Percentiles rank a stretch among this genome's conserved stretches.
Evolutionary conservation across 2,329 filamentous ascomycete species (phyloP).

Genomic region (Cladosporium velox): DNA sequence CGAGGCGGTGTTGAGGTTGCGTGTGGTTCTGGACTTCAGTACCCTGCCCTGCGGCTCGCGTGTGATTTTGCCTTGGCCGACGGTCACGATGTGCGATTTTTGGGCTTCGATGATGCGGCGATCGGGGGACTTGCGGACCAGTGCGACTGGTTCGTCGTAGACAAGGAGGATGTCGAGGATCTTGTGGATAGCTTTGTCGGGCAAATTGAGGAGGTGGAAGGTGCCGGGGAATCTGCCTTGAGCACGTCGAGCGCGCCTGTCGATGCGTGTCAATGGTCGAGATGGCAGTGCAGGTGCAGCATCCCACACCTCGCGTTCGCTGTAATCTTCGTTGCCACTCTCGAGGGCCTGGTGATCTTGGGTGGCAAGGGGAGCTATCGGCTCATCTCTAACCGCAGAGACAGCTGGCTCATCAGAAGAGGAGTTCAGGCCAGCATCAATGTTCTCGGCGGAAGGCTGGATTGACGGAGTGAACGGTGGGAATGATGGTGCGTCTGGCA

Average conservation of each 20-base stretch:
- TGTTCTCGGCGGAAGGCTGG: not conserved
- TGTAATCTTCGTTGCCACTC: not conserved
- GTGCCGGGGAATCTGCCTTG: not conserved
- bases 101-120: not conserved
- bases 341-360: not conserved
- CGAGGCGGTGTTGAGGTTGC: constrained; percentile 9
- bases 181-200: not conserved
- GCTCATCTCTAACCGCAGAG: not conserved
- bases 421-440: not conserved
- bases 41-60: not conserved
- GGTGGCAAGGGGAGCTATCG: not conserved
- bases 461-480: not conserved
- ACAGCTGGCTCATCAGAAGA: not conserved
- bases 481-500: not conserved
- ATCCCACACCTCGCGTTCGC: not conserved
- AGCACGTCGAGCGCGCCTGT: not conserved
- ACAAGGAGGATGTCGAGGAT: not conserved
- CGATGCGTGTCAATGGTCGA: not conserved
- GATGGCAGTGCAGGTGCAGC: not conserved
- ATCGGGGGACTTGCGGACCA: not conserved
- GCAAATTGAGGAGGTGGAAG: not conserved
- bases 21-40: not conserved
- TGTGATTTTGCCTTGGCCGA: not conserved
- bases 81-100: not conserved
- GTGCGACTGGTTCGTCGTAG: not conserved